A percentile compares a stretch with the other conserved stretches of the same genome.
Evolutionary conservation across 768 basidiomycete genomes (phyloP).

Genomic region (Agrocybe praecox): DNA sequence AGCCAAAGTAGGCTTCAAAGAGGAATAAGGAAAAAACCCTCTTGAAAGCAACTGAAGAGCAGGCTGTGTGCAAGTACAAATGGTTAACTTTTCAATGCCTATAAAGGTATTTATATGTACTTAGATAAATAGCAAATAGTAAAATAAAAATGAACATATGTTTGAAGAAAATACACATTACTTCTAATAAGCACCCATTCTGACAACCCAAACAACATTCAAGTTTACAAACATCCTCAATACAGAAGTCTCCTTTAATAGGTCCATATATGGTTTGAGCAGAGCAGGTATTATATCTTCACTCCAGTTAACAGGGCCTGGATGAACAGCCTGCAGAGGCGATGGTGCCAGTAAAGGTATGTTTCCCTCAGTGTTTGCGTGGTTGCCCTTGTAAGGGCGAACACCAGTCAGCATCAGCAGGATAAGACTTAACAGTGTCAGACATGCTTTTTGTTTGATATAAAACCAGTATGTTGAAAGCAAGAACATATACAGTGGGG

Average conservation of each 20-base stretch:
- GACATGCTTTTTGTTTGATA: too few species aligned
- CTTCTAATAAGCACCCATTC: background rate
- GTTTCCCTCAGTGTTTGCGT: too few species aligned
- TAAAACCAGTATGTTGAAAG: too few species aligned
- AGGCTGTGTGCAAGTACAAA: constrained; percentile 11
- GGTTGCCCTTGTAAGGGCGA: too few species aligned
- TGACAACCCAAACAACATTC: background rate
- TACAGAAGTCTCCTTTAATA: constrained; percentile 1
- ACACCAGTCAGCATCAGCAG: too few species aligned
- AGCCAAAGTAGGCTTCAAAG: constrained; percentile 28
- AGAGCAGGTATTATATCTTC: constrained; percentile 10
- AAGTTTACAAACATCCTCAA: background rate
- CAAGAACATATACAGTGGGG: too few species aligned
- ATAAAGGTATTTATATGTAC: background rate
- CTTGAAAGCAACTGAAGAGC: background rate
- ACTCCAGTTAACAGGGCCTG: too few species aligned
- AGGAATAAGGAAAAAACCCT: constrained; percentile 16
- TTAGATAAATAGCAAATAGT: background rate
- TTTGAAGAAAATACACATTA: constrained; percentile 13
- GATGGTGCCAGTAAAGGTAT: too few species aligned
- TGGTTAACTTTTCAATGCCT: constrained; percentile 4
- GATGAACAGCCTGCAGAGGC: too few species aligned
- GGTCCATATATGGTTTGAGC: constrained; percentile 9
- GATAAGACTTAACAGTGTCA: too few species aligned
- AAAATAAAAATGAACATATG: constrained; percentile 6